A percentile compares a stretch with the other conserved stretches of the same genome.
phyloP scores from a whole-genome alignment of 371 early-diverging fungal genomes.

The Paraphysoderma sedebokerense region DNA sequence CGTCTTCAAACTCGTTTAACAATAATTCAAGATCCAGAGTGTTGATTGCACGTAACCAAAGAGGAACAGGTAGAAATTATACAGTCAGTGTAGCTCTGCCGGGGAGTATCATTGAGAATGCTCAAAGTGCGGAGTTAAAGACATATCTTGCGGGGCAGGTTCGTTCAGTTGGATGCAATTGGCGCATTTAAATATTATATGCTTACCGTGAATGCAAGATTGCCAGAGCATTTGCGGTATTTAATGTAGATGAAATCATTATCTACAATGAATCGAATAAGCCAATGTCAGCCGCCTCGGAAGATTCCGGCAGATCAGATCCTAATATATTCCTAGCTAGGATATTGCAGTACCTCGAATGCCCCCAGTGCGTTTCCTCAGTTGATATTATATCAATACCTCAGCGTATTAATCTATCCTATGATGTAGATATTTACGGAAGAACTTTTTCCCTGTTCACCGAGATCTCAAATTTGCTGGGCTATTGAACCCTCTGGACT shows the following conservation, averaged over 20 bases:
- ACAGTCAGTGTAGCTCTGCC: slow-evolving; percentile 55
- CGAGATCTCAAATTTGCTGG: slow-evolving; percentile 53
- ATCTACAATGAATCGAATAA: slow-evolving; percentile 25
- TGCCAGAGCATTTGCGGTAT: slow-evolving; percentile 39
- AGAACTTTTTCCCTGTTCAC: slow-evolving; percentile 44
- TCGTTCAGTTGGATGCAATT: neutral
- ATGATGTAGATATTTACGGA: slow-evolving; percentile 35
- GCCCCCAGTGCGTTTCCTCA: slow-evolving; percentile 30
- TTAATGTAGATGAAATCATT: slow-evolving; percentile 50
- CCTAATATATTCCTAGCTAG: slow-evolving; percentile 41
- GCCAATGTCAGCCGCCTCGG: slow-evolving; percentile 1
- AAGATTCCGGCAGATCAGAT: slow-evolving; percentile 16
- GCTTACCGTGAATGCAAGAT: slow-evolving; percentile 15
- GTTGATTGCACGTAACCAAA: neutral
- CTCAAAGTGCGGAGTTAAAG: slow-evolving; percentile 45
- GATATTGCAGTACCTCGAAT: slow-evolving; percentile 45
- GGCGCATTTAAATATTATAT: neutral
- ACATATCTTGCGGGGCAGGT: slow-evolving; percentile 58
- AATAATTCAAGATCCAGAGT: neutral
- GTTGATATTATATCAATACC: neutral
- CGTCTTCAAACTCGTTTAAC: neutral
- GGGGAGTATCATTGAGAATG: slow-evolving; percentile 45
- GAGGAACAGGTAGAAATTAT: slow-evolving; percentile 13
- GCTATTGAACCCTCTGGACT: slow-evolving; percentile 46
- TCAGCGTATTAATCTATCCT: no score